Evolutionary conservation across 441 rosid genomes (phyloP).

Genomic region (Croton setiger): DNA sequence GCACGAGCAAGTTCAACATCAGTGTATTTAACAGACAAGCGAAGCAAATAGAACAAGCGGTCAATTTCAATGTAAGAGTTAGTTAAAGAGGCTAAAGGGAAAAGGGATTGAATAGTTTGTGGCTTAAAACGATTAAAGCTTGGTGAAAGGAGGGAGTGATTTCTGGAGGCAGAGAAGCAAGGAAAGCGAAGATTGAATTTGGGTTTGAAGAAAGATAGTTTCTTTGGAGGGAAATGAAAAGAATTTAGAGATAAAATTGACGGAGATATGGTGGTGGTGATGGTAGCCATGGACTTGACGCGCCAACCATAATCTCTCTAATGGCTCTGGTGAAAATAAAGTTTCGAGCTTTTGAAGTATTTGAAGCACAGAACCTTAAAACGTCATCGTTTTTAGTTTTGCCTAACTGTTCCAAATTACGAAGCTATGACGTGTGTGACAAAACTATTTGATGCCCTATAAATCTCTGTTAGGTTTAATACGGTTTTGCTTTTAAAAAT

Average conservation of each 20-base stretch:
- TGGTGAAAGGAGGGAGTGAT: slow-evolving; percentile 19
- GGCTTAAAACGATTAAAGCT: slow-evolving; percentile 4
- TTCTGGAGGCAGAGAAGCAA: slow-evolving; percentile 24
- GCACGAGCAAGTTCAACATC: slow-evolving; percentile 50
- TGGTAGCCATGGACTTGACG: slow-evolving; percentile 45
- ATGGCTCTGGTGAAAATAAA: no score
- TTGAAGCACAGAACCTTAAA: no score
- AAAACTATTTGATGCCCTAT: no score
- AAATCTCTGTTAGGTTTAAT: no score
- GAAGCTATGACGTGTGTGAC: no score
- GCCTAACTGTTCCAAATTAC: no score
- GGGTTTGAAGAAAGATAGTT: slow-evolving; percentile 22
- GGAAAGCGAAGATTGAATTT: slow-evolving; percentile 19
- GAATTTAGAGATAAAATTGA: slow-evolving; percentile 4
- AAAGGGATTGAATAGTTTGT: slow-evolving; percentile 20
- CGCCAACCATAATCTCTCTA: slow-evolving; percentile 11
- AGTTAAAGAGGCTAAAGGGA: slow-evolving; percentile 16
- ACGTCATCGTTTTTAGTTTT: no score
- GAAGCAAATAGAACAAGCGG: slow-evolving; percentile 44
- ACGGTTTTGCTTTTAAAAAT: no score
- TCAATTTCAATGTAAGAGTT: slow-evolving; percentile 34
- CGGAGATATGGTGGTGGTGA: slow-evolving; percentile 22
- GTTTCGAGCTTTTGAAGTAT: neutral
- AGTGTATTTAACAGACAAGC: slow-evolving; percentile 40
- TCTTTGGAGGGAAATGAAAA: slow-evolving; percentile 12